Conservation (phyloP, 1,139 yeast genomes). For the Casaregolazyma suthepensis region DNA sequence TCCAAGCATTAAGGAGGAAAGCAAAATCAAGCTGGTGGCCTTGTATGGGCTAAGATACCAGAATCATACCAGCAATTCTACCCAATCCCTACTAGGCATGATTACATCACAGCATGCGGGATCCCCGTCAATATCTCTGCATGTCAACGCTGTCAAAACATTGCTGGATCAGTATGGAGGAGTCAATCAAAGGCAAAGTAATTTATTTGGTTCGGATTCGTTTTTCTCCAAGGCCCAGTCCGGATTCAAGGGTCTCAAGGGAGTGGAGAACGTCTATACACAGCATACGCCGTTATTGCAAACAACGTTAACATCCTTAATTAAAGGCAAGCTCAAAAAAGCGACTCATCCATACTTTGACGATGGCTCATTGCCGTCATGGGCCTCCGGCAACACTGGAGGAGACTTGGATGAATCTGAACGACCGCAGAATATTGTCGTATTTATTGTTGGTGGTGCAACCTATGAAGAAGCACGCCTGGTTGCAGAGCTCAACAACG, state of each 20-base stretch:
- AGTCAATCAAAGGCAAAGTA: constrained; percentile 39
- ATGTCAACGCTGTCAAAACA: constrained; percentile 20
- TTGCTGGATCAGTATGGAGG: constrained; percentile 36
- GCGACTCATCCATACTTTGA: constrained; percentile 46
- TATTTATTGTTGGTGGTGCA: constrained; percentile 83
- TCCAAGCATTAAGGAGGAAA: constrained; percentile 30
- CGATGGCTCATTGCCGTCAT: constrained; percentile 24
- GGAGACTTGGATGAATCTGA: constrained; percentile 24
- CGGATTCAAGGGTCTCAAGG: constrained; percentile 40
- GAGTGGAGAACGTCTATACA: constrained; percentile 54
- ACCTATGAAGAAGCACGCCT: constrained; percentile 89
- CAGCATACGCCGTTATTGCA: constrained; percentile 75
- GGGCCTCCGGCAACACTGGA: constrained; percentile 27
- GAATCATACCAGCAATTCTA: constrained; percentile 37
- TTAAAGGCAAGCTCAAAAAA: constrained; percentile 46
- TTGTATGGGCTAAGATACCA: constrained; percentile 70
- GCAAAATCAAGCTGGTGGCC: constrained; percentile 57
- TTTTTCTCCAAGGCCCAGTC: constrained; percentile 39
- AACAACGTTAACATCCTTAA: constrained; percentile 42
- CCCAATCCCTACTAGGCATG: constrained; percentile 33
- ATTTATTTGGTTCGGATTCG: constrained; percentile 38
- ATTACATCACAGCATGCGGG: constrained; percentile 35
- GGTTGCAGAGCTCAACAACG: constrained; percentile 61
- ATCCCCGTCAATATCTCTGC: constrained; percentile 10
- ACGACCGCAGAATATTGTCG: constrained; percentile 64